Base-by-base conservation (phyloP, 2,329 filamentous ascomycete genomes). In the Ceratocystis huliohia region DNA sequence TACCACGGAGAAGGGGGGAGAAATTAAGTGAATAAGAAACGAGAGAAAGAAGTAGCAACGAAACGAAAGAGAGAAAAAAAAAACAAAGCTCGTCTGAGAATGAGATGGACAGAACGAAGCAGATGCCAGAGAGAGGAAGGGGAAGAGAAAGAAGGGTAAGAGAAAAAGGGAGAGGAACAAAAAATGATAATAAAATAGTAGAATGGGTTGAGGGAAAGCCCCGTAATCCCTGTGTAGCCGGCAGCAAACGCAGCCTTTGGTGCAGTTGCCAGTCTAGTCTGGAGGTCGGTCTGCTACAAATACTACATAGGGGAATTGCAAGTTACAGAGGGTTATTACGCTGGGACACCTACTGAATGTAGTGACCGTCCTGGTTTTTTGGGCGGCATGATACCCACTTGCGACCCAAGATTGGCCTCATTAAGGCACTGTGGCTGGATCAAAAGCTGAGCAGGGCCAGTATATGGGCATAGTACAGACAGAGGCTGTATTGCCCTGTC, bases 21-120 rank as follows among this genome's bases (percentile, higher is more conserved):
- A 67, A 46, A 68, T 44, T 28, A 61, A 65, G 30, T 45, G 64
- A 64, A 65, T 65, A 67, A 65, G 46, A 56, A 53, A n/a, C 17
- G 37, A 41, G 37, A 41, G 37, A 41, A 41, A 41, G 37, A 41
- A 41, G 1, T 3, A 41, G 48, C 10, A 50, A 50, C n/a, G 17
- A 56, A 50, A 37, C 17, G 17, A 63, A 22, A 46, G 37, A 53
- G 25, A 53, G 50, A 22, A 53, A 56, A 22, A 6, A 53, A 57
- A 41, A 44, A 57, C 48, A 65, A 46, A 57, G 20, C 33, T 25
- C 46, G 33, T 25, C 56, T 30, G 53, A 57, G 6, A 57, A 57
- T 57, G 28, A 28, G 53, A 57, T 30, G 5, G n/a, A 53, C 48
- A 30, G 53, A 50, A 50, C 48, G n/a, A 50, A 50, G 22, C 53